phyloP scores from a whole-genome alignment of 1,139 yeast species.

The Candida anutae region DNA sequence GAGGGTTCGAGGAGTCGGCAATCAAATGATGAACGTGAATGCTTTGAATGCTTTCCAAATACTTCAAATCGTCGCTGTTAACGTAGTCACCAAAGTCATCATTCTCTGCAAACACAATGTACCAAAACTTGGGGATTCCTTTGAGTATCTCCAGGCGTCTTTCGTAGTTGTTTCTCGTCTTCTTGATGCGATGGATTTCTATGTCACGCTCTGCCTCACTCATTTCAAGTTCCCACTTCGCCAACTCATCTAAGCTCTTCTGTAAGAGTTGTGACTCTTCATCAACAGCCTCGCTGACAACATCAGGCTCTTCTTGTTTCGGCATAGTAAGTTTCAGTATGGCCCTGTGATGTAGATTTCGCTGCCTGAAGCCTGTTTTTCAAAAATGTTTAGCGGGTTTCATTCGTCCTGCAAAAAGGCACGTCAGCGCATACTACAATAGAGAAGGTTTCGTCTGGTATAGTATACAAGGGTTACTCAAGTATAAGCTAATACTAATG shows the following conservation, averaged over 20 bases:
- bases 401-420: too few relatives aligned
- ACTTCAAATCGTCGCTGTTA: slow-evolving; percentile 60
- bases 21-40: slow-evolving; percentile 46
- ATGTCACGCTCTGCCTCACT: slow-evolving; percentile 50
- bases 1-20: slow-evolving; percentile 15
- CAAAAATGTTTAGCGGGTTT: too few relatives aligned
- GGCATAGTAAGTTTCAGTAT: too few relatives aligned
- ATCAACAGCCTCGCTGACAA: too few relatives aligned
- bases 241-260: slow-evolving; percentile 24
- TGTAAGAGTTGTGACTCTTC: slow-evolving; percentile 5
- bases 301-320: too few relatives aligned
- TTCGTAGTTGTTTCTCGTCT: slow-evolving; percentile 43
- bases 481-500: too few relatives aligned
- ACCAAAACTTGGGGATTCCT: slow-evolving; percentile 66
- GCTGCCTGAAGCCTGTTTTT: too few relatives aligned
- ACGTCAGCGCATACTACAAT: too few relatives aligned
- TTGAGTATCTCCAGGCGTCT: slow-evolving; percentile 39
- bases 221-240: slow-evolving; percentile 49
- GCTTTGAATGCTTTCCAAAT: slow-evolving; percentile 51
- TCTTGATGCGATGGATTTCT: slow-evolving; percentile 40
- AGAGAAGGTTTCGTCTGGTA: too few relatives aligned
- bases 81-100: slow-evolving; percentile 69
- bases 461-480: too few relatives aligned
- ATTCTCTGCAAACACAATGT: slow-evolving; percentile 65
- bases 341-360: too few relatives aligned